Percentiles rank a stretch among this genome's conserved stretches.
Conservation (phyloP, 257 asterid species). For the Gentiana dahurica region DNA sequence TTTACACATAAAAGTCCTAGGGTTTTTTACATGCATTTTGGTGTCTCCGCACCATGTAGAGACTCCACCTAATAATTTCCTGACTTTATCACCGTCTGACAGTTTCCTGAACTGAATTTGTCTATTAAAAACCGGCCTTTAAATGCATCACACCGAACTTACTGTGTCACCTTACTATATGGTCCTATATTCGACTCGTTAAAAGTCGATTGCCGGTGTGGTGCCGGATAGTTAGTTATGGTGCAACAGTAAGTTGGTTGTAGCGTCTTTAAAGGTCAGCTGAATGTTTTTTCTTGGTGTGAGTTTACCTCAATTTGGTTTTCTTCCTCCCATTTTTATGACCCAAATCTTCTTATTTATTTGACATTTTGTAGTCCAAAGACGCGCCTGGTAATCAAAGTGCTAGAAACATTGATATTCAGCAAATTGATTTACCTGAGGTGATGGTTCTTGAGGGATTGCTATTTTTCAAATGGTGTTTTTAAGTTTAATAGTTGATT, state of each 20-base stretch:
- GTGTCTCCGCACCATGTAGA: slow-evolving; percentile 24
- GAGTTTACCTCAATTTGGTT: slow-evolving; percentile 4
- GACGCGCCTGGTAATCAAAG: slow-evolving; percentile 81
- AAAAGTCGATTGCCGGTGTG: slow-evolving; percentile 47
- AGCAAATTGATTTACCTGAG: slow-evolving; percentile 70
- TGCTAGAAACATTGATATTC: slow-evolving; percentile 22
- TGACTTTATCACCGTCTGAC: slow-evolving; percentile 30
- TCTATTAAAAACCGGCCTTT: neutral
- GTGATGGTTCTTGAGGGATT: slow-evolving; percentile 31
- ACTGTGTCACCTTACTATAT: too few relatives aligned
- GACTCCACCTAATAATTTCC: slow-evolving; percentile 68
- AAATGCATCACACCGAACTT: too few relatives aligned
- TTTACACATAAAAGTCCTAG: too few relatives aligned
- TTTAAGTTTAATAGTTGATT: too few relatives aligned
- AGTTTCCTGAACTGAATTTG: slow-evolving; percentile 21
- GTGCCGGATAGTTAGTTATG: slow-evolving; percentile 33
- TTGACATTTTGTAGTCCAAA: slow-evolving; percentile 7
- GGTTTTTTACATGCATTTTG: too few relatives aligned
- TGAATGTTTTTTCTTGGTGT: slow-evolving; percentile 10
- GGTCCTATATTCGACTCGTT: slow-evolving; percentile 21
- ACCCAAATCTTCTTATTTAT: neutral
- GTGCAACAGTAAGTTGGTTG: slow-evolving; percentile 20
- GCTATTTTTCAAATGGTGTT: too few relatives aligned
- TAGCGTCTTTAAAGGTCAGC: slow-evolving; percentile 8
- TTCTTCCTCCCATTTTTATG: neutral